Evolutionary conservation across 2,329 filamentous ascomycete genomes (phyloP).

Genomic region (Pseudomassariella vexata): DNA sequence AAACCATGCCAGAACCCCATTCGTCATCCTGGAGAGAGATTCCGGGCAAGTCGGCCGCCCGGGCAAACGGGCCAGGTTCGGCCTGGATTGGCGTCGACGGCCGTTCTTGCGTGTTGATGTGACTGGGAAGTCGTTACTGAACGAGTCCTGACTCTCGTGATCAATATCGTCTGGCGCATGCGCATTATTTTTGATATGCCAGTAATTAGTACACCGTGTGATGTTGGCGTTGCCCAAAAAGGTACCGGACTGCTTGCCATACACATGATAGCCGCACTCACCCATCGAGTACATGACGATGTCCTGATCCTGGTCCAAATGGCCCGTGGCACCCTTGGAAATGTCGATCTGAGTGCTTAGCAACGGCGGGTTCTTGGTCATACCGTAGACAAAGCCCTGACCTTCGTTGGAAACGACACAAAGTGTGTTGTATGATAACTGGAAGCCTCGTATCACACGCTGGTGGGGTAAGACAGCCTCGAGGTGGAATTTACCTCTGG

Average conservation of each 20-base stretch:
- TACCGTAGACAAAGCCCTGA: slow-evolving; percentile 38
- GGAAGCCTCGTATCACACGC: slow-evolving; percentile 37
- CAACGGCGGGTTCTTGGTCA: slow-evolving; percentile 24
- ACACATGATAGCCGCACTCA: slow-evolving; percentile 31
- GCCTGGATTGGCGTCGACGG: no score
- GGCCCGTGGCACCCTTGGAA: slow-evolving; percentile 33
- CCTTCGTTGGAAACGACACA: slow-evolving; percentile 38
- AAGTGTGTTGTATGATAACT: slow-evolving; percentile 34
- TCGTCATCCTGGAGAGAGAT: slow-evolving; percentile 31
- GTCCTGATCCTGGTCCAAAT: slow-evolving; percentile 34
- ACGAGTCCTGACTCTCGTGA: no score
- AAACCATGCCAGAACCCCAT: slow-evolving; percentile 40
- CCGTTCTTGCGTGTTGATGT: no score
- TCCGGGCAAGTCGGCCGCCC: no score
- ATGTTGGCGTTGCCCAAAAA: slow-evolving; percentile 30
- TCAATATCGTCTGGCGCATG: slow-evolving; percentile 1
- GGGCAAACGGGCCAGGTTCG: no score
- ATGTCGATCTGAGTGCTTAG: slow-evolving; percentile 30
- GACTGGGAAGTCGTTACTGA: no score
- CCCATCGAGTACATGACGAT: slow-evolving; percentile 39
- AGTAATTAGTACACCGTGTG: neutral
- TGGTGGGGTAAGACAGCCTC: slow-evolving; percentile 34
- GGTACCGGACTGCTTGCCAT: slow-evolving; percentile 31
- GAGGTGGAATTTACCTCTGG: slow-evolving; percentile 31
- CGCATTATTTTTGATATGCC: neutral